Conservation (phyloP, 169 alveolate species). For the Plasmodium blacklocki region DNA sequence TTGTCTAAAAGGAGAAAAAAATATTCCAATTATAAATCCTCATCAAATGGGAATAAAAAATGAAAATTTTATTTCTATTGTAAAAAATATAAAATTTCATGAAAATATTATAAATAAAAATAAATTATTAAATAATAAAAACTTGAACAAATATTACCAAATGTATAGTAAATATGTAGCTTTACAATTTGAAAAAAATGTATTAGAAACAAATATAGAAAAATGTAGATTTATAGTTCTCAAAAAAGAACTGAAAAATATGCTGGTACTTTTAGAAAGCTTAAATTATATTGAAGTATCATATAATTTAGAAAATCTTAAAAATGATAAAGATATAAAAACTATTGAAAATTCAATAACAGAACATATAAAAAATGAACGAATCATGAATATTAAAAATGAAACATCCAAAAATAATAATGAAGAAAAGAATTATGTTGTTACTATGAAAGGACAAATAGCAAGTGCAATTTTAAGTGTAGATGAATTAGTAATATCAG, state of each 20-base stretch:
- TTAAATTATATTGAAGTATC: slow-evolving; percentile 66
- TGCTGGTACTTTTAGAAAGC: slow-evolving; percentile 49
- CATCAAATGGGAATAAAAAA: slow-evolving; percentile 58
- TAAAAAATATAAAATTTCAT: slow-evolving; percentile 47
- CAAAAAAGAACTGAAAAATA: slow-evolving; percentile 67
- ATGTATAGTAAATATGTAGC: slow-evolving; percentile 64
- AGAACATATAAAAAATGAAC: slow-evolving; percentile 4
- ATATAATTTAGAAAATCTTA: slow-evolving; percentile 11
- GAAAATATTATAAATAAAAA: slow-evolving; percentile 52
- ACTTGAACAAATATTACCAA: slow-evolving; percentile 48
- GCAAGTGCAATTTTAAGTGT: slow-evolving; percentile 99
- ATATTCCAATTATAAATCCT: slow-evolving; percentile 67
- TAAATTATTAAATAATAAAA: slow-evolving; percentile 47
- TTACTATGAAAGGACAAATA: slow-evolving; percentile 96
- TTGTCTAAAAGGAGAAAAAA: slow-evolving; percentile 61
- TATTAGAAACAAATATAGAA: slow-evolving; percentile 41
- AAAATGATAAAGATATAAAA: neutral
- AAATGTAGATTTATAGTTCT: slow-evolving; percentile 65
- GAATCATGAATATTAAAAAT: neutral
- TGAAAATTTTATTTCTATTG: slow-evolving; percentile 19
- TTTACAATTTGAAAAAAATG: slow-evolving; percentile 53
- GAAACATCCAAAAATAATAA: neutral
- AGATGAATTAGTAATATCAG: slow-evolving; percentile 98
- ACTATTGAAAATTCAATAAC: neutral
- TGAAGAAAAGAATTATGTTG: slow-evolving; percentile 82